phyloP scores from a whole-genome alignment of 805 yeast genomes.

The Starmerella floricola region DNA sequence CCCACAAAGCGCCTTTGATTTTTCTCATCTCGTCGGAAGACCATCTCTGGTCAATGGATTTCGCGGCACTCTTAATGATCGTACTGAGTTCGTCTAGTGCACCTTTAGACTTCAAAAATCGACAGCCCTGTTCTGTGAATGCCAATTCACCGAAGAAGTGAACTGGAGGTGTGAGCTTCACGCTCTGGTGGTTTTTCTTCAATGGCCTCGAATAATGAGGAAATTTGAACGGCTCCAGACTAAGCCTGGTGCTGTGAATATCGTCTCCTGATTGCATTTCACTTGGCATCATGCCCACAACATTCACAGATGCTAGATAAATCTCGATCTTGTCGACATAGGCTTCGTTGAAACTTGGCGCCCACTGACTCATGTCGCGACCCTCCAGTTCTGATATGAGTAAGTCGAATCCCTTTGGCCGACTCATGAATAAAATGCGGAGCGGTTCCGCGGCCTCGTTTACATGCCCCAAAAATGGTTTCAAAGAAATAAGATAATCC shows the following conservation, averaged over 20 bases:
- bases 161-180: constrained; percentile 31
- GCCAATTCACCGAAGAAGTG: constrained; percentile 75
- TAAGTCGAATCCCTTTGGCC: constrained; percentile 57
- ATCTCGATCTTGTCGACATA: constrained; percentile 29
- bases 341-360: constrained; percentile 30
- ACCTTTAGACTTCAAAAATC: constrained; percentile 42
- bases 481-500: constrained; percentile 38
- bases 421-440: constrained; percentile 50
- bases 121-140: constrained; percentile 68
- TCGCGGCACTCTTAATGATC: constrained; percentile 6
- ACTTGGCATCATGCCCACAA: background rate
- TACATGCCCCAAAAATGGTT: constrained; percentile 47
- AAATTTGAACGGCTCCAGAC: constrained; percentile 10
- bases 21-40: constrained; percentile 30
- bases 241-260: background rate
- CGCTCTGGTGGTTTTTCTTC: constrained; percentile 1
- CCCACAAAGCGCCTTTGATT: constrained; percentile 73
- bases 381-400: constrained; percentile 42
- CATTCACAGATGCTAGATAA: constrained; percentile 21
- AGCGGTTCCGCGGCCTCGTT: constrained; percentile 45
- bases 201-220: constrained; percentile 15
- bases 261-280: background rate
- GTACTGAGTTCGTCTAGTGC: constrained; percentile 25
- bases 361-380: constrained; percentile 58
- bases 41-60: background rate